A percentile compares a stretch with the other conserved stretches of the same genome.
phyloP scores from a whole-genome alignment of 768 basidiomycete species.

The Russula sp. region DNA sequence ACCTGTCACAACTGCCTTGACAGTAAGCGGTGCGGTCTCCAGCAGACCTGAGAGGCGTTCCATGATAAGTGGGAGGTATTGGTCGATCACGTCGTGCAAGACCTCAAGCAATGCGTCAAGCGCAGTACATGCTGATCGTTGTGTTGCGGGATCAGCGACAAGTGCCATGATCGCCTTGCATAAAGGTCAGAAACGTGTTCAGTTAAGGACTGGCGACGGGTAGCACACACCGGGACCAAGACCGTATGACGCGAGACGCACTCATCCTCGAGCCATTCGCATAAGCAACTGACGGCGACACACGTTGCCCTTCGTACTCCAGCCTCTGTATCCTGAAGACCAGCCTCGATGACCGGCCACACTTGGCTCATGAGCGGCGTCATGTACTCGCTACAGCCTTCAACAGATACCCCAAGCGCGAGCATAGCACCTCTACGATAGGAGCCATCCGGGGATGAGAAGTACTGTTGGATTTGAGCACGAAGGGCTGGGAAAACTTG shows the following conservation, averaged over 20 bases:
- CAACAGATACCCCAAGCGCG: constrained; percentile 90
- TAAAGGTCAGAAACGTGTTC: not conserved
- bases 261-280: constrained; percentile 96
- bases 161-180: constrained; percentile 81
- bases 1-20: constrained; percentile 93
- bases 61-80: constrained; percentile 93
- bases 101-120: constrained; percentile 96
- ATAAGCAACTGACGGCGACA: constrained; percentile 90
- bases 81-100: constrained; percentile 81
- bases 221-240: constrained; percentile 69
- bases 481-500: constrained; percentile 96
- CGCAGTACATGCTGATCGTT: constrained; percentile 91
- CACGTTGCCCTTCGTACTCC: constrained; percentile 94
- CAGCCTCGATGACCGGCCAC: constrained; percentile 91
- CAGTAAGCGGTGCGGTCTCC: constrained; percentile 74
- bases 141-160: constrained; percentile 80
- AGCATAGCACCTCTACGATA: constrained; percentile 90
- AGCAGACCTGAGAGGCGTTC: constrained; percentile 83
- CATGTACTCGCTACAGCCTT: constrained; percentile 98
- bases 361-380: constrained; percentile 85
- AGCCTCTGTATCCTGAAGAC: constrained; percentile 77
- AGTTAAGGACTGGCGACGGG: not conserved
- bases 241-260: constrained; percentile 75
- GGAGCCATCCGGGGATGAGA: constrained; percentile 69
- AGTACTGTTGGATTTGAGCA: constrained; percentile 75